Evolutionary conservation across 371 early-diverging fungal species (phyloP).

Genomic region (Polyrhizophydium stewartii): DNA sequence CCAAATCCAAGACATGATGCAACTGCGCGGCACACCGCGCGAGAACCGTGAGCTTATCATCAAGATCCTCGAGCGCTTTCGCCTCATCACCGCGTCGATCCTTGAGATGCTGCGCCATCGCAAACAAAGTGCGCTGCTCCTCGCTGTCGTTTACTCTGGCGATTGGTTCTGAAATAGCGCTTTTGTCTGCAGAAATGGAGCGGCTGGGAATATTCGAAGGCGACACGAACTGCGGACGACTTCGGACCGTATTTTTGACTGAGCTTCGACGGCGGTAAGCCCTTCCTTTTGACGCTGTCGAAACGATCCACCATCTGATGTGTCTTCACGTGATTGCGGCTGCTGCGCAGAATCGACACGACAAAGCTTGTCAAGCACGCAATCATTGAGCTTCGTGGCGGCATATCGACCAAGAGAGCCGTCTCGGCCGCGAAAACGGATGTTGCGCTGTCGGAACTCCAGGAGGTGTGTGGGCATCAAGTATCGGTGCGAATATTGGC

Average conservation of each 20-base stretch:
- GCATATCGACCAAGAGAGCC: conserved; percentile 6
- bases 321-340: too few species aligned
- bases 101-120: conserved; percentile 24
- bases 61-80: conserved; percentile 32
- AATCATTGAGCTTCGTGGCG: conserved; percentile 20
- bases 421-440: neutral
- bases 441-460: conserved; percentile 28
- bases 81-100: conserved; percentile 12
- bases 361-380: conserved; percentile 17
- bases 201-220: conserved; percentile 21
- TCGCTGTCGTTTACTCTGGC: too few species aligned
- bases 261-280: neutral
- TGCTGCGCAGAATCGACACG: conserved; percentile 25
- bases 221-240: conserved; percentile 12
- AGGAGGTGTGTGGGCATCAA: too few species aligned
- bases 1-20: conserved; percentile 19
- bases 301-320: too few species aligned
- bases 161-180: too few species aligned
- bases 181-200: conserved; percentile 26
- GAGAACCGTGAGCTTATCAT: conserved; percentile 27
- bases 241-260: neutral
- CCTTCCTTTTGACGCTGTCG: too few species aligned
- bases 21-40: conserved; percentile 9
- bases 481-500: too few species aligned
- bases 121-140: conserved; percentile 20